Base-by-base conservation (phyloP, 768 basidiomycete genomes). In the Boletus reticulatus region DNA sequence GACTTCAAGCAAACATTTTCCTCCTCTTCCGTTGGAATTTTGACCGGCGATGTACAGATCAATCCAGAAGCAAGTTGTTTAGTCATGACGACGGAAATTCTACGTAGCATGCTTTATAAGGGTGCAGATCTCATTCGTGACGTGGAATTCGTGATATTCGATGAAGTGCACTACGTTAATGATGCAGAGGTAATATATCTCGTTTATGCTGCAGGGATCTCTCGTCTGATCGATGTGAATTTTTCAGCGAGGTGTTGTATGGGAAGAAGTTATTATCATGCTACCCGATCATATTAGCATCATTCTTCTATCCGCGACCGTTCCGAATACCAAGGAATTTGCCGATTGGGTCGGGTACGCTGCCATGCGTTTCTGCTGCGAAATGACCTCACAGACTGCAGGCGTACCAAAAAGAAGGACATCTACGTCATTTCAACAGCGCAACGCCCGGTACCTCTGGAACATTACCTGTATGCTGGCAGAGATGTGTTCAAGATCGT, bases 191-290 rank as follows among this genome's bases (percentile, higher is more conserved):
- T 96, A 54, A 63, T 48, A 67, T 62, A 38, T 57, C 36, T 52
- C 48, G 53, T 52, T 43, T 48, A n/a, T 49, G 24, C 43, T 46
- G 46, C 43, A 34, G 24, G 29, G 37, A 19, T 45, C 17, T 49
- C 27, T 43, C 46, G 6, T 46, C 34, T 70, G 42, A 69, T 59
- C 36, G 37, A 50, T 51, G n/a, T 55, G 55, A 38, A 52, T 48
- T 48, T 38, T 43, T 41, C 67, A 98, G 96, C 82, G 97, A 67
- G 97, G 97, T 39, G 97, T 99, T 17, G 97, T 99, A 13, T 99
- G 97, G 97, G 96, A 99, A 73, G 96, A 99, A 74, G 96, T 99
- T 27, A 99, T 99, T 62, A 99, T 99, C 70, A 98, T 99, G 94
- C 79, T 99, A 13, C 97, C 97, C 0, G 97, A 98, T 61, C 96